A percentile compares a stretch with the other conserved stretches of the same genome.
These are phyloP conservation scores for Phanerochaete sordida DNA, from an alignment of 768 basidiomycete species.

Conservation along the genomic window DNA sequence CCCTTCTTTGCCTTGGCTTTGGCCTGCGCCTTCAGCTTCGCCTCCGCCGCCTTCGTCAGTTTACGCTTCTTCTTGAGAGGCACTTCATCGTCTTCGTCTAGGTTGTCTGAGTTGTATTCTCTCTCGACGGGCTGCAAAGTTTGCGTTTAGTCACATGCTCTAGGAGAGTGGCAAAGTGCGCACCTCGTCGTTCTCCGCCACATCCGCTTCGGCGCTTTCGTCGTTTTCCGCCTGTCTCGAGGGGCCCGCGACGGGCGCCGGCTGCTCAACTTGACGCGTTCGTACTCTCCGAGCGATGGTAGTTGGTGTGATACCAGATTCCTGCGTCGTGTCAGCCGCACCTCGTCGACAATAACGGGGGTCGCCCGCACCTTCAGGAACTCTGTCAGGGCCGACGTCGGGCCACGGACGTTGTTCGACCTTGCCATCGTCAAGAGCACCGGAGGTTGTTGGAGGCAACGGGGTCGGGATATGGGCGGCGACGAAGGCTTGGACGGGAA, in stretches of 20 bases:
- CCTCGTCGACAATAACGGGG: neutral
- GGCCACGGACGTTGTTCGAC: slow-evolving; percentile 67
- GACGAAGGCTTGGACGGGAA: too few relatives aligned
- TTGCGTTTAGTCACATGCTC: neutral
- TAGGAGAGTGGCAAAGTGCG: neutral
- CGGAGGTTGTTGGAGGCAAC: neutral
- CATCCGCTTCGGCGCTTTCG: neutral
- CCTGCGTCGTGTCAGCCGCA: slow-evolving; percentile 26
- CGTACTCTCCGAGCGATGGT: slow-evolving; percentile 36
- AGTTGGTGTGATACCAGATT: slow-evolving; percentile 47
- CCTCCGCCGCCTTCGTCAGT: slow-evolving; percentile 39
- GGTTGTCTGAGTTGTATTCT: slow-evolving; percentile 70
- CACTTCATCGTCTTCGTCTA: slow-evolving; percentile 56
- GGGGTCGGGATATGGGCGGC: too few relatives aligned
- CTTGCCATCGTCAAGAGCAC: slow-evolving; percentile 18
- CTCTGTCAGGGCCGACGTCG: slow-evolving; percentile 80
- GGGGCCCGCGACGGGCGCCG: slow-evolving; percentile 21
- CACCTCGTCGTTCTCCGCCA: slow-evolving; percentile 10
- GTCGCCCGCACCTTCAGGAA: slow-evolving; percentile 54
- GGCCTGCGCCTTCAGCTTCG: slow-evolving; percentile 39
- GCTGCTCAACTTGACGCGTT: slow-evolving; percentile 25
- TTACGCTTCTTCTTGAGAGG: slow-evolving; percentile 50
- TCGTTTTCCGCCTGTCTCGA: slow-evolving; percentile 23
- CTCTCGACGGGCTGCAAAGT: slow-evolving; percentile 15
- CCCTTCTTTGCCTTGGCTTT: slow-evolving; percentile 31